A percentile compares a stretch with the other conserved stretches of the same genome.
Evolutionary conservation across 306 rosid species (phyloP).

Genomic region (Lathyrus aphaca): DNA sequence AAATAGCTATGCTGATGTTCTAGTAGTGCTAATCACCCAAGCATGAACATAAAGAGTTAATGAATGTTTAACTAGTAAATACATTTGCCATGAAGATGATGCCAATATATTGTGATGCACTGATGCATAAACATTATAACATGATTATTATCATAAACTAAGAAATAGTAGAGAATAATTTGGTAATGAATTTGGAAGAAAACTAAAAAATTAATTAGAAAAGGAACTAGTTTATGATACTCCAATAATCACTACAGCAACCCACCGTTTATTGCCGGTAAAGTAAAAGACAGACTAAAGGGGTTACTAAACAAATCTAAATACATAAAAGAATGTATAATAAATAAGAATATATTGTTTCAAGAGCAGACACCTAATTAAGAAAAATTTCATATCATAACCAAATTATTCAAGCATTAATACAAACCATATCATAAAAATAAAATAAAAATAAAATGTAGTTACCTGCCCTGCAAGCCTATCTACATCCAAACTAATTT

Average conservation of each 20-base stretch:
- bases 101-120: too few relatives aligned
- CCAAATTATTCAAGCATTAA: constrained; percentile 32
- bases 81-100: too few relatives aligned
- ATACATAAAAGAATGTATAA: constrained; percentile 80
- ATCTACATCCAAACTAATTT: constrained; percentile 84
- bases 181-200: constrained; percentile 38
- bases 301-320: constrained; percentile 66
- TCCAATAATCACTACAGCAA: constrained; percentile 46
- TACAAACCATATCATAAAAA: constrained; percentile 12
- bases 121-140: too few relatives aligned
- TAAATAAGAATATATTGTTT: constrained; percentile 49
- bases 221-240: constrained; percentile 41
- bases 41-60: too few relatives aligned
- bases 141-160: background rate
- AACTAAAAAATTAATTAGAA: constrained; percentile 15
- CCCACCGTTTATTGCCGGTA: constrained; percentile 65
- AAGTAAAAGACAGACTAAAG: constrained; percentile 47
- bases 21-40: too few relatives aligned
- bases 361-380: constrained; percentile 77
- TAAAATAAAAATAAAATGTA: too few relatives aligned
- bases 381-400: constrained; percentile 19
- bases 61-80: too few relatives aligned
- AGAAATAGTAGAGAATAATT: background rate
- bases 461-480: constrained; percentile 77
- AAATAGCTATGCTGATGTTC: too few relatives aligned